Evolutionary conservation across 1,284 basidiomycete species (phyloP), one percentile per base, ranked within the genome.

Genomic region (Coniophora puteana): DNA sequence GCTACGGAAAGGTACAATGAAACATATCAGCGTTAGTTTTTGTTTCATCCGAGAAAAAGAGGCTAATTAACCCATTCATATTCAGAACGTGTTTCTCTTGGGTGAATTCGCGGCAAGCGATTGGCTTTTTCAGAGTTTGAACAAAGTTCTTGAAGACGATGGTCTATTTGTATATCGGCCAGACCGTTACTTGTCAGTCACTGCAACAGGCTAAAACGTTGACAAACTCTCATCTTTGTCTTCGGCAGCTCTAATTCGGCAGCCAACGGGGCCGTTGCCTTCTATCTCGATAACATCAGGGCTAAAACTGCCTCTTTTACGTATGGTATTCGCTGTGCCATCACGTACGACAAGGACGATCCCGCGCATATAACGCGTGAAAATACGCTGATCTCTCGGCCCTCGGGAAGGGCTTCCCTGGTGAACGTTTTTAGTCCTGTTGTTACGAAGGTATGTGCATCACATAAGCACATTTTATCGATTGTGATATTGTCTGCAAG

Each of bases 151-250:
- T 11, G 41, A 39, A 6, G 38, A 53, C 27, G 10, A 66, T 51
- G 55, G 55, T 1, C 38, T 73, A 28, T 49, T 47, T 1, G 55
- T 77, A 24, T 61, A 59, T 45, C 63, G 72, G 3, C 74, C 72
- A 11, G 71, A 75, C 34, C 64, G 56, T 18, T 65, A 72, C 42
- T 64, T 67, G 74, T 74, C 40, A 41, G 69, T 50, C 12, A 40
- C n/a, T n/a, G 12, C 27, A 18, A 22, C 22, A 17, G 5, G n/a
- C 8, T 1, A 16, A 4, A 14, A 23, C 11, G 20, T 34, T n/a
- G 32, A 16, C 29, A n/a, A 23, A 12, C 25, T 14, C 27, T 38
- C 11, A n/a, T 5, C 2, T 23, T 27, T 2, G 40, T 11, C 20
- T 10, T 2, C 8, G 6, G n/a, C 23, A 62, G 60, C 37, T 50